Base-by-base conservation (phyloP, 495 filamentous ascomycete species). In the Penicillium riverlandense region DNA sequence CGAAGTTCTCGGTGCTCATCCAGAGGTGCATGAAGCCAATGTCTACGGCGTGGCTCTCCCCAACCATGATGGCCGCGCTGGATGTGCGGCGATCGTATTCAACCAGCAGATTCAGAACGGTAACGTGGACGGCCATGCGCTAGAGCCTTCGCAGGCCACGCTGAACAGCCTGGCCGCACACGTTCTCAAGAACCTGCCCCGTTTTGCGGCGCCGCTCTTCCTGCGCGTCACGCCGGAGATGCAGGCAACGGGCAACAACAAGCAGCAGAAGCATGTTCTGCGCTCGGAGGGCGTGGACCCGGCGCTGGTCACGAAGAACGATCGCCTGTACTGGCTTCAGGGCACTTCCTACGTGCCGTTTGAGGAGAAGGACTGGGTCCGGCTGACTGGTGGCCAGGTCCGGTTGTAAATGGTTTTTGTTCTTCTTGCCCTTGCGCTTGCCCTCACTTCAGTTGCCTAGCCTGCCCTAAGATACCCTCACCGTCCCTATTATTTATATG, bases 1-100 rank as follows among this genome's bases (percentile, higher is more conserved):
- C 2, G 81, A 88, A 43, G 78, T 79, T 0, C 55, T 96, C 0
- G 84, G 87, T 3, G 55, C 64, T 1, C 85, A 90, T 49, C 70
- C 83, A 0, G 71, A 70, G 0, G 71, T 96, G 11, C 57, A 75
- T 16, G 90, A 96, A 62, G 83, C 86, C 15, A 94, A 91, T 48
- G 90, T 96, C 1, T 96, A 95, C 49, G 90, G 90, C 16, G 86
- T 96, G 0, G 57, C 78, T 16, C 61, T 96, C 4, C 90, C 90
- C 4, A 69, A 84, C 31, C 88, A 94, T 53, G 90, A 96, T 49
- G 90, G 90, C 7, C 74, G 88, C 6, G 89, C 88, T 0, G 90
- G 90, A 2, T 95, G 90, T 54, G 89, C 84, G 0, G 83, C 84
- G 9, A 52, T 94, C 6, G 63, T 83, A 2, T 66, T 85, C 36